These are phyloP conservation scores for Xylariaceae sp. DNA, from an alignment of 2,329 filamentous ascomycete species.

Conservation along the genomic window DNA sequence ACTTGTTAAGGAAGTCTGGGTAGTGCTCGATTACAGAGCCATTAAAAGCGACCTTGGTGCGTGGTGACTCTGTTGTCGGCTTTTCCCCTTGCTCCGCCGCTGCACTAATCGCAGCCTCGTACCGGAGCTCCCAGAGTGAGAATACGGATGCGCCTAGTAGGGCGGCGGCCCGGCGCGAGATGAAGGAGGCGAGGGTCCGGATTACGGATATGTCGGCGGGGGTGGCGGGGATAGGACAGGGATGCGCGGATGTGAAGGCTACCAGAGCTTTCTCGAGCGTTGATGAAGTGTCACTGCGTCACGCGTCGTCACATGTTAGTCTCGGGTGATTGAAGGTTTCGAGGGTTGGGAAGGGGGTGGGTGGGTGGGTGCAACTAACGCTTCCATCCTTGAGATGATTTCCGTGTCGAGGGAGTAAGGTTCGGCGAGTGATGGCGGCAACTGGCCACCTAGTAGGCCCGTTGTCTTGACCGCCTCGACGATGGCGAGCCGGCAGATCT, in stretches of 20 bases:
- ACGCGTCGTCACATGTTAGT: slow-evolving; percentile 11
- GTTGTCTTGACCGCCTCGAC: slow-evolving; percentile 53
- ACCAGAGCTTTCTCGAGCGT: slow-evolving; percentile 40
- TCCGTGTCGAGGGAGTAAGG: slow-evolving; percentile 57
- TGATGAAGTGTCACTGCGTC: slow-evolving; percentile 40
- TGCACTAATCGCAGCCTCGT: slow-evolving; percentile 41
- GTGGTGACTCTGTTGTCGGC: slow-evolving; percentile 33
- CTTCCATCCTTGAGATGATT: slow-evolving; percentile 52
- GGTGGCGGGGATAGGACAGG: slow-evolving; percentile 33
- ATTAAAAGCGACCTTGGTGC: slow-evolving; percentile 67
- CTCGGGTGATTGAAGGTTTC: neutral
- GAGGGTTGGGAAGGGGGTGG: neutral
- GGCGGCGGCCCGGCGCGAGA: slow-evolving; percentile 54
- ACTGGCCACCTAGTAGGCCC: slow-evolving; percentile 50
- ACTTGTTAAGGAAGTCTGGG: slow-evolving; percentile 56
- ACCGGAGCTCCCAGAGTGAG: slow-evolving; percentile 53
- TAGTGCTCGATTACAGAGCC: slow-evolving; percentile 77
- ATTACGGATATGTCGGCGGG: slow-evolving; percentile 47
- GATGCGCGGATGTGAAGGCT: slow-evolving; percentile 47
- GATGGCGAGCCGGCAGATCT: slow-evolving; percentile 54
- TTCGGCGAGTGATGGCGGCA: slow-evolving; percentile 47
- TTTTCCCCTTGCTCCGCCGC: slow-evolving; percentile 33
- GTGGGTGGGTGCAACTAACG: slow-evolving; percentile 37
- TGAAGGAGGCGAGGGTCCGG: slow-evolving; percentile 46
- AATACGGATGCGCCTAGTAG: slow-evolving; percentile 55